Evolutionary conservation across 2,329 filamentous ascomycete species (phyloP).

Genomic region (Trichoderma koningii): DNA sequence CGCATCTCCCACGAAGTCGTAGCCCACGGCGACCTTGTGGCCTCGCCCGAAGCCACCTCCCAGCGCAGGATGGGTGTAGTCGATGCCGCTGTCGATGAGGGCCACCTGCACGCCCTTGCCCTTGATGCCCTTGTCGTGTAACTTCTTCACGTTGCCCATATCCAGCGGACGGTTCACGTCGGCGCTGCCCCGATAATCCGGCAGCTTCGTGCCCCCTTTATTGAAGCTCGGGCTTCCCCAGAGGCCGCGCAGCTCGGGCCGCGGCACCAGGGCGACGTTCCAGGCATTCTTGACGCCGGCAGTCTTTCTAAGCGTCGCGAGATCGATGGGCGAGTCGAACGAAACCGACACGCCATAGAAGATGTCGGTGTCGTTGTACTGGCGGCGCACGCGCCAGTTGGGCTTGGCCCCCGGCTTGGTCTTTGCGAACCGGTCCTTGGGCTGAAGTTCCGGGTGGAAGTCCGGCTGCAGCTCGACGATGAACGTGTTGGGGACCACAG

Average conservation of each 20-base stretch:
- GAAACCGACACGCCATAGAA: slow-evolving; percentile 18
- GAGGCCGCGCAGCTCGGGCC: background rate
- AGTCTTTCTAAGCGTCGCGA: background rate
- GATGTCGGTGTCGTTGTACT: slow-evolving; percentile 11
- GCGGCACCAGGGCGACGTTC: background rate
- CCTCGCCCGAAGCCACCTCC: slow-evolving; percentile 60
- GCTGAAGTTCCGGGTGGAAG: background rate
- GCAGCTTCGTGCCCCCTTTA: background rate
- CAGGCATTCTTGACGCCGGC: slow-evolving; percentile 21
- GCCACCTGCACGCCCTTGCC: slow-evolving; percentile 29
- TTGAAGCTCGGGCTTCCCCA: background rate
- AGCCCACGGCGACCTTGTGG: slow-evolving; percentile 40
- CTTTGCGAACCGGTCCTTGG: slow-evolving; percentile 11
- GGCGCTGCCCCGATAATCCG: background rate
- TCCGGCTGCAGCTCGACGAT: slow-evolving; percentile 26
- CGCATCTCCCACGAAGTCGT: slow-evolving; percentile 35
- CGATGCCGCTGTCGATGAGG: slow-evolving; percentile 41
- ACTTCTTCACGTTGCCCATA: slow-evolving; percentile 29
- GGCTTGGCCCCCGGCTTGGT: background rate
- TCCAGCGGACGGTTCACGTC: slow-evolving; percentile 2
- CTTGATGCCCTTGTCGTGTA: slow-evolving; percentile 27
- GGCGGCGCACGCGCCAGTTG: background rate
- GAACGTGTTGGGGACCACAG: slow-evolving; percentile 12
- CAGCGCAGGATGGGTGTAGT: slow-evolving; percentile 61
- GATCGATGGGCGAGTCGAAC: background rate